These are phyloP conservation scores for Yamadazyma sp. DNA, from an alignment of 805 yeast genomes.

Conservation along the genomic window DNA sequence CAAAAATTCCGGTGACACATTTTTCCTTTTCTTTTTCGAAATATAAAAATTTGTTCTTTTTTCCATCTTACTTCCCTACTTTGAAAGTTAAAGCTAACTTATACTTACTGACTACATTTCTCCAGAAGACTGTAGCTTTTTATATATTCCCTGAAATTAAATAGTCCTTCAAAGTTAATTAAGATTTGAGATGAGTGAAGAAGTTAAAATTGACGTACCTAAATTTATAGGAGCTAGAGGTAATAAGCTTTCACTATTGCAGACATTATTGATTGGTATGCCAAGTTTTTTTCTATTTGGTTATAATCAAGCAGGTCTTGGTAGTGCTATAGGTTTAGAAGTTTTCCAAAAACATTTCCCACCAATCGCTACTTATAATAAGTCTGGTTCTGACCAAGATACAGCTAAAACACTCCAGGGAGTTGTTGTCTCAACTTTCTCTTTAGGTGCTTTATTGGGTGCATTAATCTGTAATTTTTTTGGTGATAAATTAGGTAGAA, in stretches of 20 bases:
- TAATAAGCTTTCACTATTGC: constrained; percentile 1
- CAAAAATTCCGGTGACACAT: too few relatives aligned
- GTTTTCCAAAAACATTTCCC: constrained; percentile 6
- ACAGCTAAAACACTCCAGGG: constrained; percentile 6
- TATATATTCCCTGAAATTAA: too few relatives aligned
- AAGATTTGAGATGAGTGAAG: too few relatives aligned
- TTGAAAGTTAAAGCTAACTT: too few relatives aligned
- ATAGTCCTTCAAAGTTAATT: too few relatives aligned
- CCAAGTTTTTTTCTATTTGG: constrained; percentile 6
- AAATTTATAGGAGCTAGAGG: constrained; percentile 4
- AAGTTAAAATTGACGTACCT: too few relatives aligned
- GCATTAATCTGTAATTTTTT: constrained; percentile 21
- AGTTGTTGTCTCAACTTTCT: constrained; percentile 3
- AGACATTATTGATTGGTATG: constrained; percentile 4
- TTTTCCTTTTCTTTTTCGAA: too few relatives aligned
- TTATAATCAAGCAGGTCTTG: constrained; percentile 6
- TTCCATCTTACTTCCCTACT: too few relatives aligned
- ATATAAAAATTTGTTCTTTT: too few relatives aligned
- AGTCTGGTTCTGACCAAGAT: background rate
- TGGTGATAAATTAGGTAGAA: constrained; percentile 66
- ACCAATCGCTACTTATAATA: background rate
- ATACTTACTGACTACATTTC: too few relatives aligned
- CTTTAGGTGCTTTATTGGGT: constrained; percentile 6
- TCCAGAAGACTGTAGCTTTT: too few relatives aligned
- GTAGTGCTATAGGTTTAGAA: constrained; percentile 1